Evolutionary conservation across 345 rosid species (phyloP), one percentile per base, ranked within the genome.

Genomic region (Xanthoceras sorbifolium): DNA sequence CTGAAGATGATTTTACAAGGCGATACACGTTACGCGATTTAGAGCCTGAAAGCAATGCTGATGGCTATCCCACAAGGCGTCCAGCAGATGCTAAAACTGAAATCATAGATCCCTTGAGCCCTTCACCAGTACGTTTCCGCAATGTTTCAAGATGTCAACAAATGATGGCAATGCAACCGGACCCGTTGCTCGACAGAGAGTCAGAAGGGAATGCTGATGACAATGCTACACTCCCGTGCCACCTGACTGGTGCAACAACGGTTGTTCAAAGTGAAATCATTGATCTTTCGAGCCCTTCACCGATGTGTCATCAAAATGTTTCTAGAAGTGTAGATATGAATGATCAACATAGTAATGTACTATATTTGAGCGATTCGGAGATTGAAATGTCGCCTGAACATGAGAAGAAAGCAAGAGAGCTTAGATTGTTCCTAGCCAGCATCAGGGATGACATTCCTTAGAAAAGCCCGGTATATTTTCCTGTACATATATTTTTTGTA

Each of bases 221-320:
- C 66, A 73, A 23, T 66, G 67, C 46, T 61, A 31, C 77, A 22
- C 20, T 6, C 34, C 55, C 83, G 25, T 50, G 78, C 57, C 66
- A 29, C 67, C 50, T 34, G 5, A 59, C 62, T 46, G 76, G 48
- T 70, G 2, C 63, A 1, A 74, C 63, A 1, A 74, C 70, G 0
- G 73, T 36, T 12, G 67, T 79, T 3, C 76, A 82, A 65, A 70
- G 79, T 31, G 89, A 90, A 80, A 75, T 93, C 79, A 87, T 93
- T 36, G 92, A 93, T 79, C 98, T 95, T 65, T 80, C 78, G 73
- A 93, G 94, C 85, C 99, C 99, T 40, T 83, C 89, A 22, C 91
- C 92, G 63, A 61, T 73, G 52, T 82, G 63, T 1, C 9, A 66
- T 8, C 77, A 17, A 26, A 62, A 66, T 48, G 67, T 75, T 71